Evolutionary conservation across 2,329 filamentous ascomycete genomes (phyloP), one percentile per base, ranked within the genome.

Genomic region (Aspergillus versicolor): DNA sequence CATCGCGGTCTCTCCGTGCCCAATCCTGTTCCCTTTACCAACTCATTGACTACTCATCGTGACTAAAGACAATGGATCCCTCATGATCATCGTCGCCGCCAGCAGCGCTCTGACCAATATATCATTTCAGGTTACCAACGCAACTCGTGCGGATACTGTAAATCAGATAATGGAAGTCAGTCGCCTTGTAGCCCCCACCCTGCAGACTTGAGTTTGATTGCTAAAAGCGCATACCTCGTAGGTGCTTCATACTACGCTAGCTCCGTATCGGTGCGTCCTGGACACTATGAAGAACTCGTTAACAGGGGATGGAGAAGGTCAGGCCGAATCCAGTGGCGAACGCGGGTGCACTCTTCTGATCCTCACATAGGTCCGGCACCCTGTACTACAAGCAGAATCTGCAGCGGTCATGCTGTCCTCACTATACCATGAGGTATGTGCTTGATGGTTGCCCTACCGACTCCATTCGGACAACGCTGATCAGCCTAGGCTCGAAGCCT

Each of bases 321-420:
- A 59, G 52, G 32, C 50, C 30, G 27, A 34, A 42, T 40, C 44
- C 44, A 34, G 53, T 44, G 13, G 32, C 24, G 44, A 57, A 38
- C 37, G 41, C 38, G 34, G 24, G n/a, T 41, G 37, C 45, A n/a
- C 24, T 48, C n/a, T 44, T 45, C 59, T 58, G 47, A 59, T 43
- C 43, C 19, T 44, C 37, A 54, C 52, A 49, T 60, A 79, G 79
- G 62, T 81, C 79, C 40, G 79, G 79, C 2, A 76, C 72, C 11
- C 69, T 79, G 46, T 80, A 79, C 65, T 81, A 81, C 65, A 81
- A 80, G 63, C 79, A 76, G 61, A 79, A 81, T 72, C 87, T 91
- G 66, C 82, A 83, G 57, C 81, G 86, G 56, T 90, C 91, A 60
- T 99, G 94, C 69, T 99, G 94, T 73, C 92, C 92, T 44, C 92